Evolutionary conservation across 2,329 filamentous ascomycete genomes (phyloP), one percentile per base, ranked within the genome.

Genomic region (Aureobasidium namibiae): DNA sequence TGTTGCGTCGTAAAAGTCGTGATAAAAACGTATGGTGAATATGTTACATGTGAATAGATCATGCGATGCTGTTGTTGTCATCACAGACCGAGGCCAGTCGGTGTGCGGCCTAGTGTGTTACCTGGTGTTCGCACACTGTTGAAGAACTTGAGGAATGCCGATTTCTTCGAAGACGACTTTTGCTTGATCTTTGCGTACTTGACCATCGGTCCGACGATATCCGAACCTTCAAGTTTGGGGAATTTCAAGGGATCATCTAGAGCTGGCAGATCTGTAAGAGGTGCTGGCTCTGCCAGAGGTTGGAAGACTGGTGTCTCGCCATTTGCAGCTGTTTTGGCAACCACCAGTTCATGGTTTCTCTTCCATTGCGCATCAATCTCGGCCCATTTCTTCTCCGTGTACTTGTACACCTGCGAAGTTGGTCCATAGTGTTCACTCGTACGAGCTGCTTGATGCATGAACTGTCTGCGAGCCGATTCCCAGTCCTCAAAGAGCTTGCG

Each of bases 161-260:
- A 64, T 56, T 65, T 67, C 60, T 67, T 68, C n/a, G 61, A 61
- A 11, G 68, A 63, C 8, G 66, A 63, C 49, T 64, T 63, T 14
- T 63, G 66, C 57, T 68, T 67, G 33, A 70, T 67, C 61, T 68
- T 68, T 33, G 68, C 67, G 57, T 72, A 71, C 63, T 75, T 81
- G 65, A 85, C 83, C 92, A 96, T 96, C 7, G 92, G 92, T 1
- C 92, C 92, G 45, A 96, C 90, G 69, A 96, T 95, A 72, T 95
- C 92, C 66, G 92, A 87, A 67, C 96, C 91, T 56, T 91, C 91
- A 24, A 92, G 82, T 66, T 87, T 85, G 24, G 91, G 91, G 67
- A 96, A 96, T 72, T 96, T 96, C 68, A 88, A 87, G 59, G 86
- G 79, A 69, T 89, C 85, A 63, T 86, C 78, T 65, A 92, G 82